Percentiles rank a stretch among this genome's conserved stretches.
Conservation (phyloP, 78 protist species). For the Dictyostelium capitatum region DNA sequence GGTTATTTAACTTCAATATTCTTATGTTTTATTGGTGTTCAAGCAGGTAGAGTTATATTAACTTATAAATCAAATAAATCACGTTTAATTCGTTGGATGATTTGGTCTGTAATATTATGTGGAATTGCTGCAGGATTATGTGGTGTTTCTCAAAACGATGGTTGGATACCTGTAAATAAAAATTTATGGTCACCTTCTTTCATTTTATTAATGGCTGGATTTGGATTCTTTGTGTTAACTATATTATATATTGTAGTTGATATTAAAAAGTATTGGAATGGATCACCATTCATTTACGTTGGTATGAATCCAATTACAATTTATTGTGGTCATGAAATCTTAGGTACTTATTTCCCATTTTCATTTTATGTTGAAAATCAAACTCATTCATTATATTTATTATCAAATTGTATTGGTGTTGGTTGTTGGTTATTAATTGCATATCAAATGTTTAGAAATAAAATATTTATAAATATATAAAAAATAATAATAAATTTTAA, state of each 20-base stretch:
- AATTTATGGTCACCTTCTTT: conserved; percentile 89
- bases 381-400: conserved; percentile 40
- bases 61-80: conserved; percentile 8
- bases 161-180: conserved; percentile 86
- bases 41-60: conserved; percentile 54
- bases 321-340: conserved; percentile 74
- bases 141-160: conserved; percentile 63
- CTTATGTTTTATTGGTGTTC: conserved; percentile 86
- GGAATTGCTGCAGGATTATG: conserved; percentile 78
- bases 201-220: conserved; percentile 77
- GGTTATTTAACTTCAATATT: conserved; percentile 87
- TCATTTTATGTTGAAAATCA: conserved; percentile 28
- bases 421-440: conserved; percentile 74
- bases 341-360: conserved; percentile 69
- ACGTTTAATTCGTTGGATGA: conserved; percentile 71
- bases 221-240: conserved; percentile 64
- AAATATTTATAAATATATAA: conserved; percentile 67
- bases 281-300: conserved; percentile 85
- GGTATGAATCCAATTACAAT: conserved; percentile 91
- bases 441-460: conserved; percentile 69
- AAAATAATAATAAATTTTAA: not conserved
- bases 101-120: conserved; percentile 57
- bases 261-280: conserved; percentile 77
- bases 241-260: conserved; percentile 61
- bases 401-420: conserved; percentile 76